These are phyloP conservation scores for Fomitopsis palustris DNA, from an alignment of 1,284 basidiomycete species.

Conservation along the genomic window DNA sequence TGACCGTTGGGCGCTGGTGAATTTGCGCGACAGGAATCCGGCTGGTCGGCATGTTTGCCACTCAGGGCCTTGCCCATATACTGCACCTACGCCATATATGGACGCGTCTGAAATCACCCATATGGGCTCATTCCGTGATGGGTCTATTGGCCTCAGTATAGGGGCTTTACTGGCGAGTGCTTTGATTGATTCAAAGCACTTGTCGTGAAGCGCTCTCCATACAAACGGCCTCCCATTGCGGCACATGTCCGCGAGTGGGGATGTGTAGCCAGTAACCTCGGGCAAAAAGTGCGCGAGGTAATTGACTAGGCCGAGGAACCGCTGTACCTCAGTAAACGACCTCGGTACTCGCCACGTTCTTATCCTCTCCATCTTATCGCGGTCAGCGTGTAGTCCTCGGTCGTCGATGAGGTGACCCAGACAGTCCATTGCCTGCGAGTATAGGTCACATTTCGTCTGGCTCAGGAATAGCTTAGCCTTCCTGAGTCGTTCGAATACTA, in stretches of 20 bases:
- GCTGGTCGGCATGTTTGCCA: too few relatives aligned
- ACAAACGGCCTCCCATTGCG: slow-evolving; percentile 14
- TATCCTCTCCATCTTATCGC: slow-evolving; percentile 22
- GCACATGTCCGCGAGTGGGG: slow-evolving; percentile 13
- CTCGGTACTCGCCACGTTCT: slow-evolving; percentile 23
- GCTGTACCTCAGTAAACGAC: slow-evolving; percentile 33
- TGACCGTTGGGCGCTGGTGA: too few relatives aligned
- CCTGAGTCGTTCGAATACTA: slow-evolving; percentile 26
- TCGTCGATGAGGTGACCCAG: slow-evolving; percentile 30
- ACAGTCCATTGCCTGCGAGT: slow-evolving; percentile 19
- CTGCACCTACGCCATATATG: slow-evolving; percentile 27
- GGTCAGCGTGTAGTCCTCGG: slow-evolving; percentile 25
- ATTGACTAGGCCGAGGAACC: slow-evolving; percentile 37
- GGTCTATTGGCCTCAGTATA: slow-evolving; percentile 32
- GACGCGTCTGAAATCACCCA: slow-evolving; percentile 43
- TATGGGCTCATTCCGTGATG: slow-evolving; percentile 27
- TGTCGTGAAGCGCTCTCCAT: slow-evolving; percentile 29
- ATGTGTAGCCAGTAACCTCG: slow-evolving; percentile 30
- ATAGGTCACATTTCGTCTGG: slow-evolving; percentile 19
- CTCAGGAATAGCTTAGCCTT: too few relatives aligned
- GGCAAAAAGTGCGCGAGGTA: slow-evolving; percentile 35
- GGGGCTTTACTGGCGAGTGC: slow-evolving; percentile 24
- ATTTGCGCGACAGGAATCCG: too few relatives aligned
- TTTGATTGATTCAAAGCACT: slow-evolving; percentile 35
- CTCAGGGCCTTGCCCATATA: too few relatives aligned